Base-by-base conservation (phyloP, 2,329 filamentous ascomycete species). In the Fusarium sp. region DNA sequence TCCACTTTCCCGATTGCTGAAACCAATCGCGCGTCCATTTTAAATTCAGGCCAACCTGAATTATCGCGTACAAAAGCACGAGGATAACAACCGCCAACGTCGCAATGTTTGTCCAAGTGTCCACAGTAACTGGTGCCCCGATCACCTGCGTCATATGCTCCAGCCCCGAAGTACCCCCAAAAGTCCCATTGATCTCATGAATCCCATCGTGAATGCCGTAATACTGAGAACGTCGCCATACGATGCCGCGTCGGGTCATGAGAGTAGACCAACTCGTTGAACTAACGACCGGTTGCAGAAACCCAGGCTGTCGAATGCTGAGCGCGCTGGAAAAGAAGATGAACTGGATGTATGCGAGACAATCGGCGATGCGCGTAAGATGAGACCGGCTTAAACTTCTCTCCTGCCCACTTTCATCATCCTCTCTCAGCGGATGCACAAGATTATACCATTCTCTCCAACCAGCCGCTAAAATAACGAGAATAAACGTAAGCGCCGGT, bases 331-430 rank as follows among this genome's bases (percentile, higher is more conserved):
- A 89, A 65, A 94, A 83, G 48, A 93, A 90, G 53, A 92, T 85
- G 76, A 93, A 94, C 75, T 94, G 92, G 15, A 94, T 87, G 77
- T 94, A 93, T 74, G 92, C 90, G 38, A 94, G 82, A 75, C 91
- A 94, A 76, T 94, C 73, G 15, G 75, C 76, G 5, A 79, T 75
- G 30, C 71, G 64, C 10, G 73, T 75, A 3, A 76, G 38, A 17
- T 76, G 73, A 27, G 62, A 44, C 10, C 74, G 59, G 7, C 56
- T 50, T 4, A 30, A 32, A 23, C 35, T 32, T 49, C 42, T 63
- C 5, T 60, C 54, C 6, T 46, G 18, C 2, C 17, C n/a, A 7
- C 9, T 57, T 11, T 71, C 64, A 2, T 73, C 53, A 1, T 75
- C 72, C 6, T 69, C 72, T 13, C 26, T 35, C 10, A 57, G 3